Percentiles rank a stretch among this genome's conserved stretches.
Evolutionary conservation across 257 asterid species (phyloP).

Genomic region (Mitragyna speciosa): DNA sequence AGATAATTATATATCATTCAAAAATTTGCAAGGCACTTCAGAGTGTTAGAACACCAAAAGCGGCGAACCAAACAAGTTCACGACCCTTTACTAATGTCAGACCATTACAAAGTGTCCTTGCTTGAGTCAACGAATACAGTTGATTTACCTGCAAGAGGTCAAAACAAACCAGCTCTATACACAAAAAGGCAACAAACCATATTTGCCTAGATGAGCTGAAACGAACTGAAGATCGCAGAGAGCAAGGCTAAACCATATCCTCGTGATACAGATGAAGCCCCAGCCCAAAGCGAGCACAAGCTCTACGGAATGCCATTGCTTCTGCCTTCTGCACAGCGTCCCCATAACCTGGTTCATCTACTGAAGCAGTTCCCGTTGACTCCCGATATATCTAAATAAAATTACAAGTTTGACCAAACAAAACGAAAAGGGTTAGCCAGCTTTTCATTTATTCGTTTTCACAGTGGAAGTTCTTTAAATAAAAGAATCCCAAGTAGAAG

Average conservation of each 20-base stretch:
- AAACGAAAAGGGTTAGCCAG: background rate
- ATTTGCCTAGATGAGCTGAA: background rate
- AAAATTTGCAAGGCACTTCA: background rate
- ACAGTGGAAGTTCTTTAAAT: background rate
- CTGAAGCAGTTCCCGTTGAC: slow-evolving; percentile 74
- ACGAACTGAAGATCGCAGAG: too few species aligned
- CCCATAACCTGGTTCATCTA: slow-evolving; percentile 59
- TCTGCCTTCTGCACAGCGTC: slow-evolving; percentile 87
- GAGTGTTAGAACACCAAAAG: background rate
- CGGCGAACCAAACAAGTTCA: background rate
- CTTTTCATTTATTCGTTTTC: background rate
- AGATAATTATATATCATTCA: background rate
- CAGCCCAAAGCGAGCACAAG: slow-evolving; percentile 88
- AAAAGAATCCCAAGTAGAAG: background rate
- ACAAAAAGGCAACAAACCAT: background rate
- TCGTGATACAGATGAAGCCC: slow-evolving; percentile 94
- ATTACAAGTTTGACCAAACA: background rate
- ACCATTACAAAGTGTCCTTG: background rate
- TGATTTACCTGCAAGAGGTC: background rate
- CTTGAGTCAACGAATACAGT: background rate
- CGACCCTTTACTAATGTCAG: background rate
- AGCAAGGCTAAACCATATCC: slow-evolving; percentile 45
- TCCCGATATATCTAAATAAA: slow-evolving; percentile 62
- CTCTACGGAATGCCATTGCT: slow-evolving; percentile 94
- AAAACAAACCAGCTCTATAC: background rate